Evolutionary conservation across 441 rosid species (phyloP), one percentile per base, ranked within the genome.

Genomic region (Gossypium davidsonii): DNA sequence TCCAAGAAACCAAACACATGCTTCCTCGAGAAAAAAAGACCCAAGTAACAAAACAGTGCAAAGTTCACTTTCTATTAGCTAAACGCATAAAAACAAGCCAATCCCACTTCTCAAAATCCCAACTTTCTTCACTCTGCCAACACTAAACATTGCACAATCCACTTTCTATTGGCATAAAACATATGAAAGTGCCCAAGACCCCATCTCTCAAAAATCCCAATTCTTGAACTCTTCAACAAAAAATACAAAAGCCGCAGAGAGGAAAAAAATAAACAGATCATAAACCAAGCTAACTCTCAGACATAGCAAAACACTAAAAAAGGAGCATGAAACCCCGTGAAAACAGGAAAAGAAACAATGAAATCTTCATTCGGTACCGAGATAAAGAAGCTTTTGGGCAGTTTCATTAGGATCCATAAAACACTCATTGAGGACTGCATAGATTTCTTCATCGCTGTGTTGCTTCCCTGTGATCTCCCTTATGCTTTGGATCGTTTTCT

Each of bases 361-460:
- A 6, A 48, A 23, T 48, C 56, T 48, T 6, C 1, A 48, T 25
- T 49, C 2, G 4, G 3, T 77, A 93, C 98, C 98, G 71, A 89
- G 46, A 85, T 73, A 88, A 51, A 86, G 83, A 52, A 93, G 89
- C 85, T 85, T 93, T 55, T 90, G 89, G 5, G 88, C 81, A 67
- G 95, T 88, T 78, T 93, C 98, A 72, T 87, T 67, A 48, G 95
- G 93, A 88, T 92, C 97, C 87, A 88, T 82, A 6, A 82, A 74
- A 69, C 90, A 93, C 25, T 88, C 94, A 42, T 59, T 81, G 73
- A 88, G 91, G 76, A 84, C 84, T 42, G 92, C 66, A 81, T 81
- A 90, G 79, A 90, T 86, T 74, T 93, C 97, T 44, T 93, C 94
- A 81, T 93, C 97, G 73, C 85, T 83, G 82, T 90, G 97, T 67